These are phyloP conservation scores for Botryotinia convoluta DNA, from an alignment of 2,329 filamentous ascomycete species.

Conservation along the genomic window DNA sequence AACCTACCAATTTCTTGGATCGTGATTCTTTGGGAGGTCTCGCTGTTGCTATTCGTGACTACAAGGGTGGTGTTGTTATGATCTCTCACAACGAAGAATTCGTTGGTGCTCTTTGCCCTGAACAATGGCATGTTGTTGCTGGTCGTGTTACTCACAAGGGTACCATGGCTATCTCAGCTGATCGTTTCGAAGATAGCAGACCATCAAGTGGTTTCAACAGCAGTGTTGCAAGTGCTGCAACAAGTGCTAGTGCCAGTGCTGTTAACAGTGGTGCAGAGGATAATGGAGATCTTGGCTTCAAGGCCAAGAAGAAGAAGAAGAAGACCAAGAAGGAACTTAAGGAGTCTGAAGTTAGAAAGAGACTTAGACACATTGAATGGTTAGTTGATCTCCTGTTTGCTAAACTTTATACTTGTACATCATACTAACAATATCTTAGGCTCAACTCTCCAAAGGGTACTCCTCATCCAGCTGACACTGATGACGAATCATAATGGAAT, in stretches of 20 bases:
- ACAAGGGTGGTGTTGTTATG: slow-evolving; percentile 97
- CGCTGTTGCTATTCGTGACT: slow-evolving; percentile 96
- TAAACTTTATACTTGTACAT: slow-evolving; percentile 50
- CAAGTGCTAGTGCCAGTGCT: slow-evolving; percentile 57
- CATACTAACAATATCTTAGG: slow-evolving; percentile 27
- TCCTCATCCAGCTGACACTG: slow-evolving; percentile 36
- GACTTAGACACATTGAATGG: slow-evolving; percentile 83
- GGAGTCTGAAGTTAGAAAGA: slow-evolving; percentile 82
- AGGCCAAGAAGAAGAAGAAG: slow-evolving; percentile 94
- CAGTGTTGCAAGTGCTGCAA: slow-evolving; percentile 53
- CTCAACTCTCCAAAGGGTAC: slow-evolving; percentile 39
- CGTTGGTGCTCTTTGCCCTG: slow-evolving; percentile 88
- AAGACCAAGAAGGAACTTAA: slow-evolving; percentile 95
- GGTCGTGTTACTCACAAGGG: slow-evolving; percentile 85
- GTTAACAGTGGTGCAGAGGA: slow-evolving; percentile 85
- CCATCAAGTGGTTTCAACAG: slow-evolving; percentile 61
- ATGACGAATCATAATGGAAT: slow-evolving; percentile 34
- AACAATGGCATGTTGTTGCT: slow-evolving; percentile 93
- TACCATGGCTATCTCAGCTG: slow-evolving; percentile 67
- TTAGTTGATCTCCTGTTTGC: slow-evolving; percentile 42
- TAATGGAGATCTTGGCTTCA: slow-evolving; percentile 81
- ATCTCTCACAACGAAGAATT: slow-evolving; percentile 99
- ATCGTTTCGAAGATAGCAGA: slow-evolving; percentile 83
- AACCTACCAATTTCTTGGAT: slow-evolving; percentile 99
- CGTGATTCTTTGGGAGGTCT: slow-evolving; percentile 95